A percentile compares a stretch with the other conserved stretches of the same genome.
Conservation (phyloP, 73 alveolate genomes). For the Paramecium bursaria region DNA sequence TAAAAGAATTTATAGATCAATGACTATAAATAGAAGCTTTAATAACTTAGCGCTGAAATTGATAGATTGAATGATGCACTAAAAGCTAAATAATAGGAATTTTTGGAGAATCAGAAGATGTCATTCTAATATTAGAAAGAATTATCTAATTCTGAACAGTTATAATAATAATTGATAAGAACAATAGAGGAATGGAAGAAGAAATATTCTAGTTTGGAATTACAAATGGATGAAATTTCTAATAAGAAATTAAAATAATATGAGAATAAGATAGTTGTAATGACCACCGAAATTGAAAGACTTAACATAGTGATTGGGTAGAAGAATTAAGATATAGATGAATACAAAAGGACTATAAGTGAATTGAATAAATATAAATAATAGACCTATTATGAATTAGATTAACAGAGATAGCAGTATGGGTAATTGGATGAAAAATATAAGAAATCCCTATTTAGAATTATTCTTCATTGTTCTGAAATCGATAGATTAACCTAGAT, state of each 20-base stretch:
- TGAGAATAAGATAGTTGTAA: constrained; percentile 31
- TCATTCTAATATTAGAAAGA: neutral
- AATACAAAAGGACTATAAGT: too few relatives aligned
- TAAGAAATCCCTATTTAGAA: constrained; percentile 39
- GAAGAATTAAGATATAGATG: too few relatives aligned
- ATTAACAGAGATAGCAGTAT: neutral
- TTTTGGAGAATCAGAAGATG: neutral
- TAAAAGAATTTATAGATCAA: neutral
- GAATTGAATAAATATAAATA: too few relatives aligned
- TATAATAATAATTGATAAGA: neutral
- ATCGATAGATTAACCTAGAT: constrained; percentile 38
- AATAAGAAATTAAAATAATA: constrained; percentile 31
- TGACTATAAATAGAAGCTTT: constrained; percentile 17
- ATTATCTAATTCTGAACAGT: neutral
- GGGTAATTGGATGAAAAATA: constrained; percentile 13
- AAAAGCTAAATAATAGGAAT: constrained; percentile 34
- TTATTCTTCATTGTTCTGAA: constrained; percentile 56
- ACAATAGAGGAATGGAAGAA: constrained; percentile 52
- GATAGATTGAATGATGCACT: constrained; percentile 48
- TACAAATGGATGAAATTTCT: neutral
- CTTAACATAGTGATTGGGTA: too few relatives aligned
- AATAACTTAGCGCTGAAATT: constrained; percentile 11
- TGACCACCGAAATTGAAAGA: too few relatives aligned
- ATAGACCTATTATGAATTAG: constrained; percentile 20
- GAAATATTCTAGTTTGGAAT: constrained; percentile 29